A percentile compares a stretch with the other conserved stretches of the same genome.
Conservation (phyloP, 805 yeast species). For the Phaffomyces opuntiae region DNA sequence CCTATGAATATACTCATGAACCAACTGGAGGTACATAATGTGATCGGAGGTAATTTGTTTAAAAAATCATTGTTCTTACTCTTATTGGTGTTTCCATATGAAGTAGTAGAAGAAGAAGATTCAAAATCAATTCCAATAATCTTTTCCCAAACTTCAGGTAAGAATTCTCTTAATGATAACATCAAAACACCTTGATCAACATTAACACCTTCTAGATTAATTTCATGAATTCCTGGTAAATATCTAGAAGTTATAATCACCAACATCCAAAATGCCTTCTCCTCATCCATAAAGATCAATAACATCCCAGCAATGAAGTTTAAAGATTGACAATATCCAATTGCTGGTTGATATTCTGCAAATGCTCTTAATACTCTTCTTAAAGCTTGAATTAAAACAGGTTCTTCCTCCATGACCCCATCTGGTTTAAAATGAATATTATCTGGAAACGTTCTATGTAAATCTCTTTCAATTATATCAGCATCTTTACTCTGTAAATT, state of each 20-base stretch:
- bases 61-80: constrained; percentile 42
- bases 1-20: constrained; percentile 97
- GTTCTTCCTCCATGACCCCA: constrained; percentile 34
- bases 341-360: constrained; percentile 77
- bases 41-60: constrained; percentile 77
- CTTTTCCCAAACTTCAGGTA: constrained; percentile 74
- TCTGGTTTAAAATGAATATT: constrained; percentile 66
- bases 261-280: constrained; percentile 90
- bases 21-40: constrained; percentile 95
- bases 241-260: constrained; percentile 81
- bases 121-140: constrained; percentile 31
- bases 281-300: constrained; percentile 82
- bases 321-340: constrained; percentile 94
- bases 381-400: constrained; percentile 59
- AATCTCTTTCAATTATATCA: constrained; percentile 90
- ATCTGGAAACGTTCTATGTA: constrained; percentile 93
- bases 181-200: constrained; percentile 91
- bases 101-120: not conserved
- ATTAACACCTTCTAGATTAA: constrained; percentile 87
- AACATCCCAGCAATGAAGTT: constrained; percentile 88
- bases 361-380: constrained; percentile 81
- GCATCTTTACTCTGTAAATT: constrained; percentile 61
- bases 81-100: constrained; percentile 4
- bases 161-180: constrained; percentile 75
- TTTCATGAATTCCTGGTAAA: constrained; percentile 87